These are phyloP conservation scores for Gorgonomyces haynaldii DNA, from an alignment of 192 early-diverging fungal species.

Conservation along the genomic window DNA sequence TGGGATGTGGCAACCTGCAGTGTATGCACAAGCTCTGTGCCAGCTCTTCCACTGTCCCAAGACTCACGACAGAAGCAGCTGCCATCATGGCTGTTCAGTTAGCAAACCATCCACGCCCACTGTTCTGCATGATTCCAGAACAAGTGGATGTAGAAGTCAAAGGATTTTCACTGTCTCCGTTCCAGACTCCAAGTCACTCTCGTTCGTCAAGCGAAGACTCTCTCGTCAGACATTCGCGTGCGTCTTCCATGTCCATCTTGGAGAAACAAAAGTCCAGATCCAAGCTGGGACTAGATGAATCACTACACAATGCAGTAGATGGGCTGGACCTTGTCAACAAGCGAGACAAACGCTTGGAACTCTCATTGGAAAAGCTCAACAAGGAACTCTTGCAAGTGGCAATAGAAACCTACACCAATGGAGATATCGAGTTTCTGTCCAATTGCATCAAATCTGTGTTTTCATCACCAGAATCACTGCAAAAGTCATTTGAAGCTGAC, in stretches of 20 bases:
- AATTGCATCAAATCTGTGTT: no score
- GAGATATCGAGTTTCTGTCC: no score
- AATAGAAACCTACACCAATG: constrained; percentile 15
- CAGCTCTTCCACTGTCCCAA: constrained; percentile 16
- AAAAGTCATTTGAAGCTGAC: no score
- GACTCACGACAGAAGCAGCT: constrained; percentile 28
- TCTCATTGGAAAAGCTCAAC: constrained; percentile 19
- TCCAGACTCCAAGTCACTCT: not conserved
- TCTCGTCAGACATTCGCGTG: no score
- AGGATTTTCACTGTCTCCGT: constrained; percentile 5
- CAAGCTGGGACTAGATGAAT: no score
- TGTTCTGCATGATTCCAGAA: constrained; percentile 26
- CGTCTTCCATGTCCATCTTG: no score
- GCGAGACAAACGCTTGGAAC: no score
- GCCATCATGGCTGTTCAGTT: constrained; percentile 44
- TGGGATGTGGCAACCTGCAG: constrained; percentile 27
- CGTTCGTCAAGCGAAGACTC: no score
- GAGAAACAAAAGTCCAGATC: no score
- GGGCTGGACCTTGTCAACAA: no score
- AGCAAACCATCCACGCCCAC: constrained; percentile 18
- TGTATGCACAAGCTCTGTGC: constrained; percentile 36
- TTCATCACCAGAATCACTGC: no score
- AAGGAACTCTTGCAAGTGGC: constrained; percentile 16
- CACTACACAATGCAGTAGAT: no score
- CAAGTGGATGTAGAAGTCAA: constrained; percentile 1